Base-by-base conservation (phyloP, 1,139 yeast species). In the Yarrowia galli region DNA sequence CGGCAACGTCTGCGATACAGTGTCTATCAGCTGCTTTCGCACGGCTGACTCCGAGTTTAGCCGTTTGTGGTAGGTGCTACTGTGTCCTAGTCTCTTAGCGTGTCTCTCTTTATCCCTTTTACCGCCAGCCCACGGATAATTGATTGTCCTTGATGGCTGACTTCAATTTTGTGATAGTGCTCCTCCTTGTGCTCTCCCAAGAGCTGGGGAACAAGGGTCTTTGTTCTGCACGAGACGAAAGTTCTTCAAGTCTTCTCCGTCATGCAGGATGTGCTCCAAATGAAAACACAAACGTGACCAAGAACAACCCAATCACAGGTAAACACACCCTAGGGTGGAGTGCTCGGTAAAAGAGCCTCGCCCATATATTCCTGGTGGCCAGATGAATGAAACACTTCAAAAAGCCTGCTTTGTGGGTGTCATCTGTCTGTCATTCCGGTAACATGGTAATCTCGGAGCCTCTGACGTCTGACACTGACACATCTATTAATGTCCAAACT, bases 191-290 rank as follows among this genome's bases (percentile, higher is more conserved):
- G 35, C 22, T n/a, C 40, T 15, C 51, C 35, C 43, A 6, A 35
- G 43, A 49, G 58, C 42, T 51, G 58, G 58, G 58, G 58, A 51
- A 51, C 58, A 51, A 51, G 15, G 43, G 20, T 4, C 28, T 36
- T 35, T 51, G 42, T 35, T 23, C 16, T 51, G 58, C 58, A 51
- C 18, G 43, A 22, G 15, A 36, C 20, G 28, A 51, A 51, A 35
- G 58, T 51, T 51, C 58, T 16, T 35, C 58, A 43, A 51, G 58
- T 20, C 58, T 51, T 51, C 58, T 51, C 58, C 23, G 20, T n/a
- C 58, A 49, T 51, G 58, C 58, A 51, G 43, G 58, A 49, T 7
- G 36, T 13, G 56, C 28, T 15, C n/a, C 35, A 25, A 25, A 46
- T 46, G 16, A 46, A 51, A 51, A 51, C n/a, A 18, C 15, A 48